A percentile compares a stretch with the other conserved stretches of the same genome.
Conservation (phyloP, 106 monocot genomes). For the Apostasia shenzhenica region DNA sequence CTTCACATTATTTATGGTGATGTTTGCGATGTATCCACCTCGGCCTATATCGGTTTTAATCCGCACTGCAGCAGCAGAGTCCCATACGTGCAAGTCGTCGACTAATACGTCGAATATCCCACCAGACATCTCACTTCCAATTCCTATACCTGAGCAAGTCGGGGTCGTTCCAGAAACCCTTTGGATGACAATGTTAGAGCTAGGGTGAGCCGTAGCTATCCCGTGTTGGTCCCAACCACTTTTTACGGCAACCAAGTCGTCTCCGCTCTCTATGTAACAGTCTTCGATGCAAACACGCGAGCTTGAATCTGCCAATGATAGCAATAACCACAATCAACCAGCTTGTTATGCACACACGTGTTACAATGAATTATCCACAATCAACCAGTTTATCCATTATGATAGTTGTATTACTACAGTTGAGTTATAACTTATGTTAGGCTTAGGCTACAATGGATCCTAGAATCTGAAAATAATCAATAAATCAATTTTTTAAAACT, state of each 20-base stretch:
- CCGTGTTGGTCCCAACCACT: slow-evolving; percentile 98
- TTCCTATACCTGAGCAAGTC: slow-evolving; percentile 86
- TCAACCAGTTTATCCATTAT: too few species aligned
- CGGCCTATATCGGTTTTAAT: slow-evolving; percentile 76
- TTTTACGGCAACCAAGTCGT: slow-evolving; percentile 85
- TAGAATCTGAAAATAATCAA: too few species aligned
- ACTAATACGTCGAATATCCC: slow-evolving; percentile 54
- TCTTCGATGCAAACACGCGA: slow-evolving; percentile 75
- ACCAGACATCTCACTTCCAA: slow-evolving; percentile 93
- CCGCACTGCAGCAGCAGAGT: slow-evolving; percentile 59
- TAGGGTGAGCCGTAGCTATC: slow-evolving; percentile 39
- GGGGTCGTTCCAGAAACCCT: slow-evolving; percentile 83
- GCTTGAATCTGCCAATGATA: slow-evolving; percentile 56
- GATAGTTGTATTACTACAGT: too few species aligned
- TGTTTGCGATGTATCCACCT: slow-evolving; percentile 77
- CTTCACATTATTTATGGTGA: slow-evolving; percentile 42
- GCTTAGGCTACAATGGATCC: too few species aligned
- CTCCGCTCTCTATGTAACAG: slow-evolving; percentile 92
- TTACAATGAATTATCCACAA: too few species aligned
- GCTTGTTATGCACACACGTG: too few species aligned
- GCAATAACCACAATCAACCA: too few species aligned
- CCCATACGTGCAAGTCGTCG: slow-evolving; percentile 63
- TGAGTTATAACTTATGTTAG: too few species aligned
- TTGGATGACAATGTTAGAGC: slow-evolving; percentile 60
- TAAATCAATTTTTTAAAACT: too few species aligned